Evolutionary conservation across 2,329 filamentous ascomycete genomes (phyloP).

Genomic region (Raffaelea arxii): DNA sequence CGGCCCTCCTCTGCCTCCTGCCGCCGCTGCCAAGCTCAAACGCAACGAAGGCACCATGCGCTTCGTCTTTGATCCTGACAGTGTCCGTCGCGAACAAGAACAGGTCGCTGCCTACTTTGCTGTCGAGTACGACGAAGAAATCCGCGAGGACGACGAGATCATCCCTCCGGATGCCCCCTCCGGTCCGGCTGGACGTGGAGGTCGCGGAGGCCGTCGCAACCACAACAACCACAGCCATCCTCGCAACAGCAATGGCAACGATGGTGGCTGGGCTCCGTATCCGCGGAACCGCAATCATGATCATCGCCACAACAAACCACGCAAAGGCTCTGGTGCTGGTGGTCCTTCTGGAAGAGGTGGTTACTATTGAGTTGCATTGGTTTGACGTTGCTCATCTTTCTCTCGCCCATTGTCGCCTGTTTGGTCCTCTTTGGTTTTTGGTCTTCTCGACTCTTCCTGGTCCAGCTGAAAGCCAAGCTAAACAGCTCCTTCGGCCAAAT

Average conservation of each 20-base stretch:
- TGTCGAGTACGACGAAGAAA: slow-evolving; percentile 67
- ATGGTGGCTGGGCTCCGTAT: slow-evolving; percentile 2
- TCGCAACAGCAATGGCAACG: background rate
- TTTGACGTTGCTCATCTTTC: no score
- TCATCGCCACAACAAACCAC: slow-evolving; percentile 1
- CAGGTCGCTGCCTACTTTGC: slow-evolving; percentile 60
- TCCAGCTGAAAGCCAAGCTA: no score
- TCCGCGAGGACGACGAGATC: slow-evolving; percentile 65
- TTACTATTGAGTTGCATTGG: slow-evolving; percentile 1
- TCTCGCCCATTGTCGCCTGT: no score
- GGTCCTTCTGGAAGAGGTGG: slow-evolving; percentile 1
- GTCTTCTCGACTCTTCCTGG: no score
- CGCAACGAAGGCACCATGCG: slow-evolving; percentile 65
- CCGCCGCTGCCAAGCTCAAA: slow-evolving; percentile 32
- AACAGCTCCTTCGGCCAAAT: no score
- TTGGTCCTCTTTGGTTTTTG: no score
- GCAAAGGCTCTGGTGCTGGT: no score
- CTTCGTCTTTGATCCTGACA: slow-evolving; percentile 77
- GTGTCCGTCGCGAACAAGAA: slow-evolving; percentile 61
- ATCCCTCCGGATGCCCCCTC: slow-evolving; percentile 21
- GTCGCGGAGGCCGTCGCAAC: background rate
- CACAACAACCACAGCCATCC: background rate
- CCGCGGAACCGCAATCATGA: slow-evolving; percentile 4
- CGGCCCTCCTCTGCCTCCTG: slow-evolving; percentile 19
- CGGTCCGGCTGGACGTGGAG: background rate